phyloP scores from a whole-genome alignment of 805 yeast species.

The Candida peoriensis region DNA sequence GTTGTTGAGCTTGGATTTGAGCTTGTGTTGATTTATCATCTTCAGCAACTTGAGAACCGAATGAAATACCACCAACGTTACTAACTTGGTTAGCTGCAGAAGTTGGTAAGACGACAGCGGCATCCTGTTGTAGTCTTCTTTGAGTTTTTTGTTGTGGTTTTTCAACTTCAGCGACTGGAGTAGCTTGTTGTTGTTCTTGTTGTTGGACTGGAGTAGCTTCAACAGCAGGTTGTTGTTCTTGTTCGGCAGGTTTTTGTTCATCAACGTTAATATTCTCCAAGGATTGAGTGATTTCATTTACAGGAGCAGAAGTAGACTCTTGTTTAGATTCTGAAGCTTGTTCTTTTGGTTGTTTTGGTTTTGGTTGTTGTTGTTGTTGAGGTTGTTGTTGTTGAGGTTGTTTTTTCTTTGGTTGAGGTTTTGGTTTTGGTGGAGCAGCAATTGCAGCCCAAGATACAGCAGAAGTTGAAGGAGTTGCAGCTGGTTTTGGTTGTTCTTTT shows the following conservation, averaged over 20 bases:
- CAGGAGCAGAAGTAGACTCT: slow-evolving; percentile 16
- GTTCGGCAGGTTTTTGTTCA: slow-evolving; percentile 3
- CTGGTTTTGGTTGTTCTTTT: slow-evolving; percentile 13
- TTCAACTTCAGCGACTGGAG: slow-evolving; percentile 21
- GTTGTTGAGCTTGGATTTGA: slow-evolving; percentile 18
- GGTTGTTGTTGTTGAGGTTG: slow-evolving; percentile 19
- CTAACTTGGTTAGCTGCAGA: slow-evolving; percentile 28
- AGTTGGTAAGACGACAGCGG: slow-evolving; percentile 49
- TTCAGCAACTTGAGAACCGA: slow-evolving; percentile 50
- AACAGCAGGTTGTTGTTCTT: slow-evolving; percentile 10
- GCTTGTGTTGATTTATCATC: slow-evolving; percentile 23
- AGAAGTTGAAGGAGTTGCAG: slow-evolving; percentile 22
- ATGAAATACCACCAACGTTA: slow-evolving; percentile 53
- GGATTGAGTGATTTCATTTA: slow-evolving; percentile 5
- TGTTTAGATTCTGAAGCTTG: slow-evolving; percentile 11
- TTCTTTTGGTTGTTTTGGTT: slow-evolving; percentile 8
- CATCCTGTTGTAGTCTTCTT: slow-evolving; percentile 35
- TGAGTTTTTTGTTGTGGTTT: slow-evolving; percentile 26
- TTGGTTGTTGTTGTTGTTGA: slow-evolving; percentile 4
- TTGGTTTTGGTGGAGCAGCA: slow-evolving; percentile 43
- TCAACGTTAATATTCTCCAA: too few species aligned
- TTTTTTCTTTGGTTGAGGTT: slow-evolving; percentile 20
- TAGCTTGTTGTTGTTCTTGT: slow-evolving; percentile 9
- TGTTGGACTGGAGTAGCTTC: slow-evolving; percentile 7
- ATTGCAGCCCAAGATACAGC: slow-evolving; percentile 65